Evolutionary conservation across 106 monocot species (phyloP), one percentile per base, ranked within the genome.

Genomic region (Narthecium ossifragum): DNA sequence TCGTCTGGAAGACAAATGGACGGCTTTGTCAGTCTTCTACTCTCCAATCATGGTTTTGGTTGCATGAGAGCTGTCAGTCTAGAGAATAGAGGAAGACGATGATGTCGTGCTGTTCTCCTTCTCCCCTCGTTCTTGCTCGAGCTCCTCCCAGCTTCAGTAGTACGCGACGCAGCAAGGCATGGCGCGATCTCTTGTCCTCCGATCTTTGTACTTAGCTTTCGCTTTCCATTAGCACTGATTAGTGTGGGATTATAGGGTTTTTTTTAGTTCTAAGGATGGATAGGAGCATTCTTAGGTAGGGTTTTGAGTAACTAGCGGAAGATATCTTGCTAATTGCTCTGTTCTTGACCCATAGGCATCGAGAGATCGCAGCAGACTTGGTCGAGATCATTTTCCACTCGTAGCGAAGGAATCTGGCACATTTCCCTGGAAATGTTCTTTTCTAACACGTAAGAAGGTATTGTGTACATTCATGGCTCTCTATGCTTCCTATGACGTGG

Each of bases 21-120:
- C n/a, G n/a, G n/a, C n/a, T n/a, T n/a, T n/a, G n/a, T n/a, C n/a
- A n/a, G n/a, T n/a, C n/a, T n/a, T n/a, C n/a, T n/a, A n/a, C n/a
- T n/a, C n/a, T n/a, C n/a, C n/a, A n/a, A n/a, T n/a, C n/a, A n/a
- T n/a, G n/a, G n/a, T n/a, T n/a, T n/a, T n/a, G n/a, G n/a, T n/a
- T n/a, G n/a, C n/a, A n/a, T n/a, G n/a, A n/a, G n/a, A n/a, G n/a
- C n/a, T n/a, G n/a, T n/a, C n/a, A n/a, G n/a, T n/a, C n/a, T n/a
- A n/a, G n/a, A n/a, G n/a, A n/a, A n/a, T n/a, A 48, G 47, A 23
- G 22, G 24, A 34, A 32, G 56, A 57, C 7, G 28, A 30, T 28
- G 12, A 53, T 53, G 53, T 30, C 14, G 5, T 57, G 56, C 34
- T 32, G 34, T 34, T 57, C 53, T 20, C n/a, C 29, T 53, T 20